Evolutionary conservation across 345 rosid species (phyloP).

Genomic region (Physaria fendleri): DNA sequence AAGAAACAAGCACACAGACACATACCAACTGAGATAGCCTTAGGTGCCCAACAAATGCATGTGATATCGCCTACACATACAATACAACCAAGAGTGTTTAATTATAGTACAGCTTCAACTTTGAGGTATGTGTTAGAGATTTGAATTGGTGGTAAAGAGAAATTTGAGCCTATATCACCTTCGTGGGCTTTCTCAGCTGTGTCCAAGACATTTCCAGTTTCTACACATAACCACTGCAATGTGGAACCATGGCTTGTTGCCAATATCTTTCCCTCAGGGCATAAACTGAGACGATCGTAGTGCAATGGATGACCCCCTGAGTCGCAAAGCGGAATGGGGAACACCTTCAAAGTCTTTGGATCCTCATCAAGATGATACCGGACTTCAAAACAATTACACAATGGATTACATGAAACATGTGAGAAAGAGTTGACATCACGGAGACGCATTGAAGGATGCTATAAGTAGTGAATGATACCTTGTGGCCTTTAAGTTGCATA

Average conservation of each 20-base stretch:
- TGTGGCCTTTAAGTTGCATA: conserved; percentile 99
- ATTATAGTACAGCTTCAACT: neutral
- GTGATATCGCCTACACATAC: conserved; percentile 69
- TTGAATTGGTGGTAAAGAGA: neutral
- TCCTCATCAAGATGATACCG: conserved; percentile 97
- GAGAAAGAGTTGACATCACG: neutral
- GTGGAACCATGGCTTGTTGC: conserved; percentile 70
- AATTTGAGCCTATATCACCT: conserved; percentile 33
- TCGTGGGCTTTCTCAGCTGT: conserved; percentile 88
- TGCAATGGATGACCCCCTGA: conserved; percentile 58
- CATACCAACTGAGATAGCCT: conserved; percentile 57
- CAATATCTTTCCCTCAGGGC: conserved; percentile 88
- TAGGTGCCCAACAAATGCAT: conserved; percentile 73
- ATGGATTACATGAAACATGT: conserved; percentile 2
- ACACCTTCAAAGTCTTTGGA: conserved; percentile 85
- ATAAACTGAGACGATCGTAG: conserved; percentile 72
- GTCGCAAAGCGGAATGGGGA: conserved; percentile 72
- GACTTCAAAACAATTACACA: conserved; percentile 40
- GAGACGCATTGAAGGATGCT: neutral
- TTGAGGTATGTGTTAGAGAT: neutral
- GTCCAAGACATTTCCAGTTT: conserved; percentile 79
- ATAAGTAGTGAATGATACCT: conserved; percentile 35
- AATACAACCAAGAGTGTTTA: neutral
- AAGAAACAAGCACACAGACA: neutral
- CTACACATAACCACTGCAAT: conserved; percentile 81